Evolutionary conservation across 768 basidiomycete genomes (phyloP).

Genomic region (Amanita pallidorosea): DNA sequence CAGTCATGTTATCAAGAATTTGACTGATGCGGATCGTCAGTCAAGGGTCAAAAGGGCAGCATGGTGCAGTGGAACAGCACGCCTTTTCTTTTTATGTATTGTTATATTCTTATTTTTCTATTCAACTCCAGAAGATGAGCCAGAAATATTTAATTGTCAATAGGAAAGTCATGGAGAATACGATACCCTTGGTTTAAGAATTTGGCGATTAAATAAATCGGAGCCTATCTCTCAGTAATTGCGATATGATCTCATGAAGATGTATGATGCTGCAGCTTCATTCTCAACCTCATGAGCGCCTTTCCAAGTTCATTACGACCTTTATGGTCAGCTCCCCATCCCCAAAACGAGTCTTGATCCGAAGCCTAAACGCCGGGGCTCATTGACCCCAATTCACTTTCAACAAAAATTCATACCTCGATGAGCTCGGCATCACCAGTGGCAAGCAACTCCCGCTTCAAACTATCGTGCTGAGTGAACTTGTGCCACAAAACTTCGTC

Average conservation of each 20-base stretch:
- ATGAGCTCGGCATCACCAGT: conserved; percentile 37
- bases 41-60: no score
- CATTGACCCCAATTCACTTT: neutral
- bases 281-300: conserved; percentile 31
- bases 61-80: no score
- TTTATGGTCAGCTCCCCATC: conserved; percentile 29
- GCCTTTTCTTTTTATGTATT: no score
- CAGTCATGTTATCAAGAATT: no score
- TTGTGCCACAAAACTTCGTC: conserved; percentile 36
- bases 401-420: conserved; percentile 24
- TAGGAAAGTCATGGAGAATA: no score
- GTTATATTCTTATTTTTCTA: no score
- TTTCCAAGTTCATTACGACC: conserved; percentile 44
- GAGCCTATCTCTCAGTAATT: no score
- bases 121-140: no score
- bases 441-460: conserved; percentile 29
- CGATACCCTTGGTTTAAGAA: no score
- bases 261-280: conserved; percentile 15
- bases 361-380: conserved; percentile 22
- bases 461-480: conserved; percentile 38
- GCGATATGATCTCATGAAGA: neutral
- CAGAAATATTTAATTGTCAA: no score
- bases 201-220: no score
- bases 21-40: no score
- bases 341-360: conserved; percentile 41